A percentile compares a stretch with the other conserved stretches of the same genome.
Conservation (phyloP, 371 early-diverging fungal species). For the Cokeromyces recurvatus region DNA sequence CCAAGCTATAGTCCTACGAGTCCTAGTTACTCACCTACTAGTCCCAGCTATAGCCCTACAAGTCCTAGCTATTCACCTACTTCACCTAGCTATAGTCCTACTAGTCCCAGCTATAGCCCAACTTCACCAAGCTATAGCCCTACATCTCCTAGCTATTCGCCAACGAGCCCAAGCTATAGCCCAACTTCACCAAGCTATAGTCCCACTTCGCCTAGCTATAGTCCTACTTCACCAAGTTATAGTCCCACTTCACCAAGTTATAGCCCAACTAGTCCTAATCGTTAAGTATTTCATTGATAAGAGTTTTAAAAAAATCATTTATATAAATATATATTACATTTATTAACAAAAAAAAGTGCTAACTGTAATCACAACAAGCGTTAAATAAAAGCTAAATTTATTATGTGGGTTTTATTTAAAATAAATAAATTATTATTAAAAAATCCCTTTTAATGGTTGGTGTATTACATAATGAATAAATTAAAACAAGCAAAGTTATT, state of each 20-base stretch:
- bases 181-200: slow-evolving; percentile 50
- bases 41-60: slow-evolving; percentile 75
- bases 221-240: slow-evolving; percentile 38
- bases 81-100: slow-evolving; percentile 48
- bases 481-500: too few species aligned
- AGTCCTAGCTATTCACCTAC: slow-evolving; percentile 48
- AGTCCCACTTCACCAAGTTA: slow-evolving; percentile 54
- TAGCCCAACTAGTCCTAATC: slow-evolving; percentile 71
- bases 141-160: slow-evolving; percentile 79
- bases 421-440: too few species aligned
- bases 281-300: too few species aligned
- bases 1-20: slow-evolving; percentile 76
- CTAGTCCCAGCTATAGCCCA: slow-evolving; percentile 59
- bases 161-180: slow-evolving; percentile 69
- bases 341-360: too few species aligned
- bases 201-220: too few species aligned
- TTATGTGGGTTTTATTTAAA: too few species aligned
- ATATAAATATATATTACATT: too few species aligned
- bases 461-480: too few species aligned
- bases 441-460: too few species aligned
- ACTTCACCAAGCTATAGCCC: slow-evolving; percentile 69
- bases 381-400: too few species aligned
- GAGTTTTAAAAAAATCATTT: too few species aligned
- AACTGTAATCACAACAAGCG: too few species aligned
- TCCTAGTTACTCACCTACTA: slow-evolving; percentile 70